These are phyloP conservation scores for Chlorella sp. DNA, from an alignment of 139 green algal genomes.

Conservation along the genomic window DNA sequence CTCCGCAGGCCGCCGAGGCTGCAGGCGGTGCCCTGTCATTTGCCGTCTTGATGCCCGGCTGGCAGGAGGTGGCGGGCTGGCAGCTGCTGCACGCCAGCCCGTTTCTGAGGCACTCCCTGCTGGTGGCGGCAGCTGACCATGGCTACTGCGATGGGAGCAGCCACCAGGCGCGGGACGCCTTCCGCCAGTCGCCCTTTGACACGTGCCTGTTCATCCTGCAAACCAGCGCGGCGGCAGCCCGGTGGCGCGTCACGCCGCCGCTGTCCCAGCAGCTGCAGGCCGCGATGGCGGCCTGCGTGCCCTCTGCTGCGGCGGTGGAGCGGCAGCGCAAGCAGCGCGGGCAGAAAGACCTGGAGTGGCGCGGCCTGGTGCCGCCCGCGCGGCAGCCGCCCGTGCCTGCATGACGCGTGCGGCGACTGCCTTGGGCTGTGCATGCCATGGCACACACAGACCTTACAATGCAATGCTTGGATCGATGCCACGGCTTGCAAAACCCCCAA, in stretches of 20 bases:
- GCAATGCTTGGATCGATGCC: no score
- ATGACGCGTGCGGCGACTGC: no score
- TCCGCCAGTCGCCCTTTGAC: not conserved
- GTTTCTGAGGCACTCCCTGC: not conserved
- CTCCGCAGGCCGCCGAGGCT: not conserved
- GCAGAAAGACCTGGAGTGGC: not conserved
- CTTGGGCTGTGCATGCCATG: no score
- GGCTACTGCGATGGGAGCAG: not conserved
- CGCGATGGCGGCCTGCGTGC: not conserved
- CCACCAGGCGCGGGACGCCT: not conserved
- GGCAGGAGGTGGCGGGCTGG: constrained; percentile 12
- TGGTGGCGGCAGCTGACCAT: constrained; percentile 1
- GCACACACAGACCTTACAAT: no score
- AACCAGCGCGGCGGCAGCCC: not conserved
- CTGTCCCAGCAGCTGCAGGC: not conserved
- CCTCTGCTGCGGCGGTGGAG: not conserved
- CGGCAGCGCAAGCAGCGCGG: constrained; percentile 5
- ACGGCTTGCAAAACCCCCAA: no score
- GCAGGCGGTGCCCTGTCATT: not conserved
- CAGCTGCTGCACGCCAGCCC: not conserved
- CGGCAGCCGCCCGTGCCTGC: no score
- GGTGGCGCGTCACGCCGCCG: not conserved
- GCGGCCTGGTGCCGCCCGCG: no score
- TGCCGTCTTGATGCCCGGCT: constrained; percentile 1
- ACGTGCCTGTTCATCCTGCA: not conserved